A percentile compares a stretch with the other conserved stretches of the same genome.
phyloP scores from a whole-genome alignment of 2,329 filamentous ascomycete genomes.

The Cladophialophora exuberans region DNA sequence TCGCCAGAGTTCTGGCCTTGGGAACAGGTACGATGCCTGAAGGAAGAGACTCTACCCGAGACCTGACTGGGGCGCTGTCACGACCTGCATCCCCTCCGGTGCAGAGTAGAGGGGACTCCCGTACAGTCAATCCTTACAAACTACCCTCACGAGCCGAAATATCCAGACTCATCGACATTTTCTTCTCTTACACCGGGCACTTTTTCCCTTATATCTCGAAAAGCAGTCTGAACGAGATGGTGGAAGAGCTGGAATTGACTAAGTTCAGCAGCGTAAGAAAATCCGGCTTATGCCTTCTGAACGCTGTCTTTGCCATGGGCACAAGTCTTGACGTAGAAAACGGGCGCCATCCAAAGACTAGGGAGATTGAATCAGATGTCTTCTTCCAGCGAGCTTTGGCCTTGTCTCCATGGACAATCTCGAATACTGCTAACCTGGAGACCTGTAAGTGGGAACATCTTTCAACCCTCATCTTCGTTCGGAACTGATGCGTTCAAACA shows the following conservation, averaged over 20 bases:
- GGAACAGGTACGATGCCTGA: not conserved
- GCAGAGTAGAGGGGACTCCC: not conserved
- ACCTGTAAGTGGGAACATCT: conserved; percentile 4
- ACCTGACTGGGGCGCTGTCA: not conserved
- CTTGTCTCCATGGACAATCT: conserved; percentile 3
- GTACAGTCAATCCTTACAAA: not conserved
- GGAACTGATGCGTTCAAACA: not conserved
- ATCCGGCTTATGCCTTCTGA: conserved; percentile 5
- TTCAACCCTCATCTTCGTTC: not conserved
- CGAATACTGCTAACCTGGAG: conserved; percentile 8
- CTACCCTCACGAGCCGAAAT: conserved; percentile 4
- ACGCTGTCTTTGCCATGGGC: conserved; percentile 7
- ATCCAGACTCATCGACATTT: not conserved
- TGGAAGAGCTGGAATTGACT: conserved; percentile 5
- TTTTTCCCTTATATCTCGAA: conserved; percentile 12
- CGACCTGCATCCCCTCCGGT: conserved; percentile 3
- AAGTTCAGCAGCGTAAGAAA: conserved; percentile 7
- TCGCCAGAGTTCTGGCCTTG: conserved; percentile 2
- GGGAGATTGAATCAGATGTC: conserved; percentile 3
- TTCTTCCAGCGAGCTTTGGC: conserved; percentile 11
- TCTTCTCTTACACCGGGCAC: conserved; percentile 5
- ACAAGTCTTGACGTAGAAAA: conserved; percentile 2
- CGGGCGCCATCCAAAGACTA: not conserved
- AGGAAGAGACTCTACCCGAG: conserved; percentile 5
- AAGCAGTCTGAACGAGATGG: conserved; percentile 1